Base-by-base conservation (phyloP, 345 rosid species). In the Syzygium oleosum region DNA sequence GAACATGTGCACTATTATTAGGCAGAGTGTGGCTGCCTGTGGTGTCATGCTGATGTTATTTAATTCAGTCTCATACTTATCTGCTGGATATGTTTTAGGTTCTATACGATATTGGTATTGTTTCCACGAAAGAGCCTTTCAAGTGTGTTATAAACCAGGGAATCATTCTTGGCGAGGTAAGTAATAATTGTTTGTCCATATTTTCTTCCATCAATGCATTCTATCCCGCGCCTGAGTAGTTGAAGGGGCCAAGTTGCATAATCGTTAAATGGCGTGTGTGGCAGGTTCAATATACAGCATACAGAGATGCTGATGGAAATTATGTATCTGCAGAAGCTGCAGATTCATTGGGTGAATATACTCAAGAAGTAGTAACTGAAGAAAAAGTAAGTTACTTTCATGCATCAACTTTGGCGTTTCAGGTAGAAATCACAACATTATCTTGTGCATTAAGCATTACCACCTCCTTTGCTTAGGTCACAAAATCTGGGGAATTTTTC, bases 141-240 rank as follows among this genome's bases (percentile, higher is more conserved):
- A 94, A 96, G 90, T 95, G 99, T 89, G 99, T 97, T 85, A 97
- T 97, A 92, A 97, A 97, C 91, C 99, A 96, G 91, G 99, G 99
- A 90, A 95, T 97, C 89, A 95, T 97, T 92, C 99, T 97, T 78
- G 99, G 99, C 49, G 99, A 95, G 90, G 99, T 96, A 88, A 93
- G 97, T 89, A 77, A n/a, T 38, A 80, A 29, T 58, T 88, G 84
- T 85, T 51, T 22, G 13, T 80, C 55, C 23, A 51, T 23, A 46
- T 38, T 52, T 84, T 87, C 85, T 51, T 65, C 41, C 31, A 34
- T 79, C 63, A 46, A 29, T 34, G 25, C 12, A 55, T 87, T 53
- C 51, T 65, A 84, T 84, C 87, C 63, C 89, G 43, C 43, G 43
- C 43, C 43, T 41, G 1, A 41, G 43, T 41, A 41, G 43, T 41